These are phyloP conservation scores for Leptomonas seymouri DNA, from an alignment of 208 protist species.

Conservation along the genomic window DNA sequence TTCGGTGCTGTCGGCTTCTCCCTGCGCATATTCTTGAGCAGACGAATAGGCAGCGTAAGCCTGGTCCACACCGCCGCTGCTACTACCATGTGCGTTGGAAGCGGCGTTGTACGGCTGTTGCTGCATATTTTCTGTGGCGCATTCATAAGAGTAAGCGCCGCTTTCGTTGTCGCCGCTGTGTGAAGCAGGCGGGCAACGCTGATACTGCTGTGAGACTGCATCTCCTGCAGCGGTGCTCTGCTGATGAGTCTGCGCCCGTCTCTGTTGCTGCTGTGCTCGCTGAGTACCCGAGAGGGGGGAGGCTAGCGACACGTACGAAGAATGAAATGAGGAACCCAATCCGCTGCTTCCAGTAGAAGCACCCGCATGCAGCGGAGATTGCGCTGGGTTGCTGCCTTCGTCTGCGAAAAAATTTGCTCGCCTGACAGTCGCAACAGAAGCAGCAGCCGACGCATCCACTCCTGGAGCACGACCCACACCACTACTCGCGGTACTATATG, in stretches of 20 bases:
- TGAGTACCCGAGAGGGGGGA: constrained; percentile 3
- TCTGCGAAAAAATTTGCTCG: not conserved
- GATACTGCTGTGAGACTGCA: not conserved
- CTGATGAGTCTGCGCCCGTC: not conserved
- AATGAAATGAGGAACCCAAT: not conserved
- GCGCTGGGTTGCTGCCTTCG: not conserved
- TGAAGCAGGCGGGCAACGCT: not conserved
- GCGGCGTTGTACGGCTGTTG: not conserved
- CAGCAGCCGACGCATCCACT: not conserved
- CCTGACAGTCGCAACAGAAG: not conserved
- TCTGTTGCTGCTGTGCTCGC: not conserved
- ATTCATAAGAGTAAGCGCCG: too few species aligned
- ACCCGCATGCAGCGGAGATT: not conserved
- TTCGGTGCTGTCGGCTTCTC: not conserved
- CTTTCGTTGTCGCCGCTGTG: too few species aligned
- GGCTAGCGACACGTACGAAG: not conserved
- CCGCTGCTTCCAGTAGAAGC: not conserved
- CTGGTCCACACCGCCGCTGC: not conserved
- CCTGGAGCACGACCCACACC: not conserved
- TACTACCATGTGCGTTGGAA: not conserved
- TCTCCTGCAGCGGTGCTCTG: not conserved
- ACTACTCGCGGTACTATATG: not conserved
- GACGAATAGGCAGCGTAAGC: not conserved
- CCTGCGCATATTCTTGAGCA: not conserved
- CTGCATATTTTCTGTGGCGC: not conserved